phyloP scores from a whole-genome alignment of 2,329 filamentous ascomycete species.

The Alternaria sp. region DNA sequence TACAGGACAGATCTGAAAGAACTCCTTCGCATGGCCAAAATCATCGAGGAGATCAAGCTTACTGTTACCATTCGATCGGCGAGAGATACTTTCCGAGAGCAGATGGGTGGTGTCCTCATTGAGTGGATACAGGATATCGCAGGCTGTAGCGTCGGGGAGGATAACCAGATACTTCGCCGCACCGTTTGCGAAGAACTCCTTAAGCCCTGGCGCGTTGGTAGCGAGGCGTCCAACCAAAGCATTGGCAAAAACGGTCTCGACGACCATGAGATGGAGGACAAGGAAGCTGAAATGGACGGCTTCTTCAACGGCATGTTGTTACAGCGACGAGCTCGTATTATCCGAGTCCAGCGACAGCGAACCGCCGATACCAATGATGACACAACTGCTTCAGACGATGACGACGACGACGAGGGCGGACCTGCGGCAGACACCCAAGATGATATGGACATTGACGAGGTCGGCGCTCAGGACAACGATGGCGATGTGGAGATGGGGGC shows the following conservation, averaged over 20 bases:
- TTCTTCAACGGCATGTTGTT: slow-evolving; percentile 41
- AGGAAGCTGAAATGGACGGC: slow-evolving; percentile 50
- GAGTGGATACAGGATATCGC: slow-evolving; percentile 96
- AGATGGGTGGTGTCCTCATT: slow-evolving; percentile 98
- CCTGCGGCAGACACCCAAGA: slow-evolving; percentile 49
- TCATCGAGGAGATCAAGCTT: slow-evolving; percentile 94
- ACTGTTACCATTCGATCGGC: slow-evolving; percentile 94
- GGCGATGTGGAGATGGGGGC: slow-evolving; percentile 61
- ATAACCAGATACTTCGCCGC: slow-evolving; percentile 79
- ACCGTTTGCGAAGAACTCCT: slow-evolving; percentile 92
- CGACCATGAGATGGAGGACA: slow-evolving; percentile 75
- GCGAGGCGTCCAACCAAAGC: slow-evolving; percentile 78
- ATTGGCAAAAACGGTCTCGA: slow-evolving; percentile 82
- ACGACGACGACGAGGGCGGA: slow-evolving; percentile 59
- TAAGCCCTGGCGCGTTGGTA: slow-evolving; percentile 85
- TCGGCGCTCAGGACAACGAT: slow-evolving; percentile 58
- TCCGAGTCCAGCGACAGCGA: slow-evolving; percentile 37
- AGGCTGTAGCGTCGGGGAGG: slow-evolving; percentile 82
- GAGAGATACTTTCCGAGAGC: slow-evolving; percentile 93
- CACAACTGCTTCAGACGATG: slow-evolving; percentile 54
- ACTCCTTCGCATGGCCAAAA: slow-evolving; percentile 79
- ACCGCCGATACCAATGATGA: slow-evolving; percentile 56
- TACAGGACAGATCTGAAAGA: slow-evolving; percentile 75
- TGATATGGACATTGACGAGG: slow-evolving; percentile 60
- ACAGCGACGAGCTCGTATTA: slow-evolving; percentile 40